Conservation (phyloP, 495 filamentous ascomycete species). For the Talaromyces proteolyticus region DNA sequence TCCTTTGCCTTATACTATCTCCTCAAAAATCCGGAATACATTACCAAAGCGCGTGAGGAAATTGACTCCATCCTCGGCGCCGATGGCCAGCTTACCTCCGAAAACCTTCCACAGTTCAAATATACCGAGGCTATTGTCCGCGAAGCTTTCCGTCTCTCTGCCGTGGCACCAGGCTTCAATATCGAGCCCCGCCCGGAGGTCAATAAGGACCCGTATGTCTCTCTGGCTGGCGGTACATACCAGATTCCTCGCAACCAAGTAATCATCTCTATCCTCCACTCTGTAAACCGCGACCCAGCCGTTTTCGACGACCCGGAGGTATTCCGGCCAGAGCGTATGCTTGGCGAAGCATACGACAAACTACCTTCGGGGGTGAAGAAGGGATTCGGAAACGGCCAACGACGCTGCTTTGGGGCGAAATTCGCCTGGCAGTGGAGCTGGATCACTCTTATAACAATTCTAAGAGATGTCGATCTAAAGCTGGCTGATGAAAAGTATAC, state of each 20-base stretch:
- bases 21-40: slow-evolving; percentile 21
- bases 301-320: slow-evolving; percentile 60
- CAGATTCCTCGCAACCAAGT: slow-evolving; percentile 52
- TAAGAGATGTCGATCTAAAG: slow-evolving; percentile 37
- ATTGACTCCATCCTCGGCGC: slow-evolving; percentile 13
- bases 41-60: slow-evolving; percentile 28
- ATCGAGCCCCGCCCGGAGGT: slow-evolving; percentile 46
- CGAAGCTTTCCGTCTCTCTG: slow-evolving; percentile 64
- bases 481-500: slow-evolving; percentile 35
- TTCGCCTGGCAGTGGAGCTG: slow-evolving; percentile 60
- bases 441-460: slow-evolving; percentile 29
- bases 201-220: slow-evolving; percentile 39
- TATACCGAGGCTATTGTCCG: slow-evolving; percentile 64
- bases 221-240: slow-evolving; percentile 61
- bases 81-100: slow-evolving; percentile 23
- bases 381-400: slow-evolving; percentile 64
- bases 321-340: slow-evolving; percentile 65
- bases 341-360: slow-evolving; percentile 55
- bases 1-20: slow-evolving; percentile 33
- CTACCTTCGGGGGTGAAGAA: slow-evolving; percentile 58
- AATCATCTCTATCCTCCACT: slow-evolving; percentile 57
- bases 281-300: slow-evolving; percentile 62
- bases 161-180: slow-evolving; percentile 62
- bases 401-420: slow-evolving; percentile 58
- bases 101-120: slow-evolving; percentile 58